Conservation (phyloP, 1,284 basidiomycete species). For the Ustilago nuda region DNA sequence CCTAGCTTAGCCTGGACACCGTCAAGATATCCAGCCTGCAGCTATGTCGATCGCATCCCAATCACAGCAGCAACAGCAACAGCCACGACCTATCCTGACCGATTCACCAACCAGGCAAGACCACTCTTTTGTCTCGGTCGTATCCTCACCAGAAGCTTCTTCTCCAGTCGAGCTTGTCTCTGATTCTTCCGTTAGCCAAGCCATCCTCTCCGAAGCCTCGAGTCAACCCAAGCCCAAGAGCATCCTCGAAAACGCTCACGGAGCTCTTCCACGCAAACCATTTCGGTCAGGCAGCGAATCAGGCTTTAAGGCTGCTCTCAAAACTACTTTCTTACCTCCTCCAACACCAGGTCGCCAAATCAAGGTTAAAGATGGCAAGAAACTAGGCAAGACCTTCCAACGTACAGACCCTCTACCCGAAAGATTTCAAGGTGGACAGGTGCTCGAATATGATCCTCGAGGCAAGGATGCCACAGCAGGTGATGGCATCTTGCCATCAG, state of each 20-base stretch:
- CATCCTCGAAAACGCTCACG: conserved; percentile 59
- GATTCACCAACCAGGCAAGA: conserved; percentile 22
- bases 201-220: conserved; percentile 13
- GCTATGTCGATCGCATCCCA: conserved; percentile 29
- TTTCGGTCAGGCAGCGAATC: conserved; percentile 29
- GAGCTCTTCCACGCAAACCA: conserved; percentile 30
- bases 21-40: too few species aligned
- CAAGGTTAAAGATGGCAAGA: conserved; percentile 48
- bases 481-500: conserved; percentile 50
- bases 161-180: conserved; percentile 32
- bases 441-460: conserved; percentile 57
- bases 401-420: conserved; percentile 38
- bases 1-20: neutral
- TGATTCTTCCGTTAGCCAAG: conserved; percentile 16
- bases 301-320: conserved; percentile 50
- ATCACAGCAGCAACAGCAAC: conserved; percentile 2
- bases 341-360: conserved; percentile 53
- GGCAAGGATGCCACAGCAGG: conserved; percentile 49
- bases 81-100: conserved; percentile 4
- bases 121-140: conserved; percentile 14
- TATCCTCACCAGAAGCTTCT: conserved; percentile 15
- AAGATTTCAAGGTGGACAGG: conserved; percentile 53
- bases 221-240: conserved; percentile 36
- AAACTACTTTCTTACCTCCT: conserved; percentile 56
- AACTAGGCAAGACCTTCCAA: conserved; percentile 57